Evolutionary conservation across 202 grass and related monocot species (phyloP), one percentile per base, ranked within the genome.

Genomic region (Setaria italica): DNA sequence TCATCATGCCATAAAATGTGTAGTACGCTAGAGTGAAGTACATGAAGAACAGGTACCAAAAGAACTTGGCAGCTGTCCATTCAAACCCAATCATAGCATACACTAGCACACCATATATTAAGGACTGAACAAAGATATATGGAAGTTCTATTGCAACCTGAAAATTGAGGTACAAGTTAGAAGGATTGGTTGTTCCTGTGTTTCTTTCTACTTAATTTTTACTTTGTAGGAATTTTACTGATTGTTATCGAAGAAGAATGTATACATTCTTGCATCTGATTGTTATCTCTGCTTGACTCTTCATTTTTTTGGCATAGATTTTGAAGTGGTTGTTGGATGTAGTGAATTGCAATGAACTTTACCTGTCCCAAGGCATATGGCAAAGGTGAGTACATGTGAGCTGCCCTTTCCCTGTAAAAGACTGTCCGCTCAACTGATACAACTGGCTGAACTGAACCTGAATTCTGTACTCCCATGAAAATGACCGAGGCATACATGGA

Each of bases 341-440:
- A 62, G 54, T 66, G 35, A 70, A 82, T 45, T 10, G 16, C 3
- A 74, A 74, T n/a, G 11, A 90, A 82, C 5, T 80, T 63, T 93
- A 96, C 91, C 80, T 96, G 94, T 82, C 91, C 94, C 75, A 96
- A 88, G 66, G 94, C 94, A 79, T 93, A 96, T 43, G 90, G 94
- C 84, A 93, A 82, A 77, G 93, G 81, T 0, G 93, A 95, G 70
- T 93, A 95, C 93, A 95, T 95, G 66, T 90, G 91, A 58, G 94
- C 91, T 0, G 91, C 94, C 68, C 89, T 89, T 85, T 96, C 94
- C 74, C 91, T 88, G 64, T 96, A 96, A 78, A 96, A 96, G 58
- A 96, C 89, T 8, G 87, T 86, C 57, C 94, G 81, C 86, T 96
- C 94, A 72, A 96, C 76, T 32, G 89, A 83, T 21, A 96, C 91